Evolutionary conservation across 768 basidiomycete genomes (phyloP).

Genomic region (Suillus luteus): DNA sequence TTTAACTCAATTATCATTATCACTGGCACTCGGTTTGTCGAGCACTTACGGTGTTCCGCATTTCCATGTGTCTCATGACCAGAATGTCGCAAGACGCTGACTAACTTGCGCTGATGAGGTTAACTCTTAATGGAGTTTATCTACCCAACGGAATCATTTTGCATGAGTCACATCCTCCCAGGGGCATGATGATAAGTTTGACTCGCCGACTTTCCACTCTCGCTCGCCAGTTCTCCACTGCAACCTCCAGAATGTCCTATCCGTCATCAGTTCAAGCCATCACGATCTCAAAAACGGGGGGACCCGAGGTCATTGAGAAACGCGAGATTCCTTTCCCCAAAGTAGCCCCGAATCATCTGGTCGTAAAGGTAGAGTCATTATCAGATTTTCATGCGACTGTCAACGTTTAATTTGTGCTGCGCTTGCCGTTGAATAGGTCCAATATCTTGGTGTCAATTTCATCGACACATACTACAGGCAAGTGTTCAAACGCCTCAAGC

Average conservation of each 20-base stretch:
- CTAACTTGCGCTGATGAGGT: conserved; percentile 4
- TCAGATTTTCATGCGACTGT: background rate
- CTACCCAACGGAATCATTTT: background rate
- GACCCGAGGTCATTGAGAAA: conserved; percentile 74
- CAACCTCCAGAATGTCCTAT: conserved; percentile 45
- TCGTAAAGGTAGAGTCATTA: conserved; percentile 36
- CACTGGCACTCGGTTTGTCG: no score
- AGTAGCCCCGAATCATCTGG: conserved; percentile 59
- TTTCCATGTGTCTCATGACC: background rate
- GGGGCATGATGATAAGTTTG: conserved; percentile 18
- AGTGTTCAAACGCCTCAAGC: conserved; percentile 27
- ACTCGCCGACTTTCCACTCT: conserved; percentile 26
- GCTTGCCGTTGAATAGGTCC: conserved; percentile 43
- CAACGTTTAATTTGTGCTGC: background rate
- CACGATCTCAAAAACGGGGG: conserved; percentile 72
- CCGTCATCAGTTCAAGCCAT: conserved; percentile 71
- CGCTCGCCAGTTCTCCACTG: conserved; percentile 34
- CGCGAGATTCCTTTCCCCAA: conserved; percentile 67
- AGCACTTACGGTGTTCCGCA: background rate
- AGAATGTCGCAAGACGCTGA: conserved; percentile 8
- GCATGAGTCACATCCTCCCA: conserved; percentile 1
- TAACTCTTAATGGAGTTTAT: background rate
- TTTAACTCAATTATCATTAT: background rate
- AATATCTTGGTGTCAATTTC: conserved; percentile 85
- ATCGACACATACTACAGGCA: conserved; percentile 83